Base-by-base conservation (phyloP, 164 flowering plant genomes). In the Annona squamosa region DNA sequence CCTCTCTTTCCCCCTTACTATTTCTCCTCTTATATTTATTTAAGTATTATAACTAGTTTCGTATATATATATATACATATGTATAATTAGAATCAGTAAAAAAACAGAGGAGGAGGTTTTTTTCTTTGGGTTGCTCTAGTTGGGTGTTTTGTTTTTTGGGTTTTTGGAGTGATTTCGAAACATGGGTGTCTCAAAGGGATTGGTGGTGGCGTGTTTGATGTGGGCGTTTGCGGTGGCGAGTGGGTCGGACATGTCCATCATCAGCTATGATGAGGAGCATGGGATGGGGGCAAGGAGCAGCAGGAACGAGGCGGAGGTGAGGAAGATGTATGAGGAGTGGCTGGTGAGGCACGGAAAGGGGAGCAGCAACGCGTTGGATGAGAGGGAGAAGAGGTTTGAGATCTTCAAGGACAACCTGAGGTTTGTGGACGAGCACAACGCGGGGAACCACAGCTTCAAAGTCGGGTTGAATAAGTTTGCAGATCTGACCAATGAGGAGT, bases 401-500 rank as follows among this genome's bases (percentile, higher is more conserved):
- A 45, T 65, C 2, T 76, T 76, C 56, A 76, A 76, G 57, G 90
- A 93, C 68, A 91, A 93, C 66, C 76, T 90, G 46, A 81, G 72
- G 73, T 93, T 87, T 79, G 83, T 91, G 61, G 93, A 91, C 37
- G 88, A 87, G 73, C 95, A 93, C 65, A 93, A 93, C 82, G 76
- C 84, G 1, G 74, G 52, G 73, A 76, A 81, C 56, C 85, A 78
- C 3, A 75, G 85, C 3, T 94, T 84, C 79, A 82, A 81, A 76
- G 47, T 92, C 3, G 97, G 97, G 2, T 67, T 93, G 77, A 93
- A 82, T 75, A 79, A 76, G 73, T 93, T 91, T 68, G 98, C 97
- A 9, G 98, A 94, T 81, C 73, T 92, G 68, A 92, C 85, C 10
- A 89, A 89, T 73, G 93, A 89, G 42, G 97, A 94, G 85, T 94